These are phyloP conservation scores for Cucumis sativus DNA, from an alignment of 306 rosid genomes.

Conservation along the genomic window DNA sequence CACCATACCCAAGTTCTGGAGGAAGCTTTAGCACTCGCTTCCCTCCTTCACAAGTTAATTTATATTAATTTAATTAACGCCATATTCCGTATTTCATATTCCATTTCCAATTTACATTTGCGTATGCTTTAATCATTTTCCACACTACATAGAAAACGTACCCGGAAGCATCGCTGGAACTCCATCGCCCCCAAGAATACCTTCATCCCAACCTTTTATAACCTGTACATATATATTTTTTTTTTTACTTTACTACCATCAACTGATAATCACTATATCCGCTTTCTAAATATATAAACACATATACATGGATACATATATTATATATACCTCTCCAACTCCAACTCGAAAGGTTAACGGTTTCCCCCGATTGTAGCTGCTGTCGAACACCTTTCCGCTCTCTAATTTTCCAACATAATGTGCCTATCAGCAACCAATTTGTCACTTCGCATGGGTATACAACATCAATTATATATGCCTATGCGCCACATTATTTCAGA, in stretches of 20 bases:
- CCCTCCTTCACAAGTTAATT: slow-evolving; percentile 38
- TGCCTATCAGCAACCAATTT: slow-evolving; percentile 31
- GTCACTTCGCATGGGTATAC: not conserved
- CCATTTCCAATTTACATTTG: not conserved
- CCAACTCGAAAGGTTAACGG: slow-evolving; percentile 81
- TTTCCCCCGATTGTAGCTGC: slow-evolving; percentile 89
- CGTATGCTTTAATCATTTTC: not conserved
- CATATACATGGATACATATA: no score
- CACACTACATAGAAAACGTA: slow-evolving; percentile 3
- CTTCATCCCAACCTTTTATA: slow-evolving; percentile 97
- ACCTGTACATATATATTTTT: slow-evolving; percentile 31
- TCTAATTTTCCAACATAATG: slow-evolving; percentile 87
- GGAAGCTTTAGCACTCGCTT: slow-evolving; percentile 80
- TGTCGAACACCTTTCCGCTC: slow-evolving; percentile 77
- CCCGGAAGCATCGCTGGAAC: slow-evolving; percentile 97
- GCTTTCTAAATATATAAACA: no score
- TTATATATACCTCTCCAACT: slow-evolving; percentile 78
- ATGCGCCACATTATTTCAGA: not conserved
- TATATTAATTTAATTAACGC: not conserved
- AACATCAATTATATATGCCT: not conserved
- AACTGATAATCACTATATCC: not conserved
- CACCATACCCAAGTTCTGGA: slow-evolving; percentile 80
- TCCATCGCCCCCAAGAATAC: slow-evolving; percentile 84
- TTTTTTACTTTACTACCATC: not conserved
- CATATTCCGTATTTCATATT: not conserved